Base-by-base conservation (phyloP, 306 rosid genomes). In the Cicer cuneatum region DNA sequence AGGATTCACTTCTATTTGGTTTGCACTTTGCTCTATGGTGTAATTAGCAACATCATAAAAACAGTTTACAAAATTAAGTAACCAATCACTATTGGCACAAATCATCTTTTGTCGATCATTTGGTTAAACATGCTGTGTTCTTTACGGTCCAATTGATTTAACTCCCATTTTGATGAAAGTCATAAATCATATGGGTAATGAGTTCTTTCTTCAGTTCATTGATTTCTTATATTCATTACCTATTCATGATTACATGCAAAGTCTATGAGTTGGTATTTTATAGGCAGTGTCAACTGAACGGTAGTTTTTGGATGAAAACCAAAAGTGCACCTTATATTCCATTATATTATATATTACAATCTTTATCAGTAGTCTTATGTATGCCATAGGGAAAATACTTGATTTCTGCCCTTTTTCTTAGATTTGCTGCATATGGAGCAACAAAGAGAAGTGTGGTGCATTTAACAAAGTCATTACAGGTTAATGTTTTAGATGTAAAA, bases 401-500 rank as follows among this genome's bases (percentile, higher is more conserved):
- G 73, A 56, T 58, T 73, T 71, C 69, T 64, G 7, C 49, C 51
- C 41, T 35, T 69, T 74, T 71, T 65, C 75, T 39, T 78, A 93
- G 98, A 83, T 93, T 93, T 90, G 97, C 98, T 78, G 98, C 98
- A 24, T 91, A 93, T 56, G 98, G 98, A 82, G 98, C 98, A 79
- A 93, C 98, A 75, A 93, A 93, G 83, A 90, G 98, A 80, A 93
- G 98, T 54, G 98, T 85, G 72, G 98, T 93, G 77, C 98, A 93
- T 87, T 85, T 93, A 79, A 91, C 98, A 47, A 93, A 93, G 78
- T 91, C 98, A 21, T 88, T 93, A 70, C 97, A 93, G 94, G 98
- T 93, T 78, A 69, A 48, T 53, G 13, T 59, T 81, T 75, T 48
- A 69, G 58, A 52, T 78, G 69, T 40, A 39, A 49, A 75, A 61